Evolutionary conservation across 441 rosid genomes (phyloP).

Genomic region (Geranium incanum): DNA sequence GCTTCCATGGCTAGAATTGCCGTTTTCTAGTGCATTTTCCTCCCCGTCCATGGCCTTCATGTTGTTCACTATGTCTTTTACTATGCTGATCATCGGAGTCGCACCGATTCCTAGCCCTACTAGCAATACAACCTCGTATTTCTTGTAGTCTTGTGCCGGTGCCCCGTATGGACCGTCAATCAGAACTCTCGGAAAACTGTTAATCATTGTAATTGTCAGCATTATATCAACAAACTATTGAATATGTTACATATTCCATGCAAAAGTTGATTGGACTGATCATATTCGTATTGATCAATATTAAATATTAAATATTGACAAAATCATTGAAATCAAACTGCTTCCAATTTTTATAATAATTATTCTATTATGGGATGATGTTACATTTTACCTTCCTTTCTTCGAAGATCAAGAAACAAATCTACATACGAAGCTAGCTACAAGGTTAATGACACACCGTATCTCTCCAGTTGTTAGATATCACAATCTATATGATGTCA

Average conservation of each 20-base stretch:
- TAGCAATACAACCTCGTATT: conserved; percentile 73
- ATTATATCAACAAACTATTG: no score
- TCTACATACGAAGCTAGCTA: background rate
- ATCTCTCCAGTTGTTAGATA: no score
- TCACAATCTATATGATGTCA: no score
- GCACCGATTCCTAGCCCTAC: conserved; percentile 96
- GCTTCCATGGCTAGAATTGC: conserved; percentile 1
- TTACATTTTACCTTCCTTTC: no score
- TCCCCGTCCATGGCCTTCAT: conserved; percentile 41
- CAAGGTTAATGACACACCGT: no score
- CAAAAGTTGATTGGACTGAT: no score
- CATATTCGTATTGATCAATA: conserved; percentile 11
- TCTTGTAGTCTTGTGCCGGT: conserved; percentile 90
- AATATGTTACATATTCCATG: no score
- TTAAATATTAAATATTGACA: no score
- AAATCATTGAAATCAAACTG: background rate
- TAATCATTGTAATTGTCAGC: background rate
- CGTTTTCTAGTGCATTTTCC: conserved; percentile 32
- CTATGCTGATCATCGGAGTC: conserved; percentile 90
- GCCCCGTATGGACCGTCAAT: conserved; percentile 98
- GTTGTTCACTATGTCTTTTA: conserved; percentile 86
- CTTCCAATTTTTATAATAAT: background rate
- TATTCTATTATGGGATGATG: background rate
- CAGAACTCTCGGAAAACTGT: conserved; percentile 63
- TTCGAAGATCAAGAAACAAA: no score